Evolutionary conservation across 1,139 yeast species (phyloP), one percentile per base, ranked within the genome.

Genomic region (Suhomyces bribrorum): DNA sequence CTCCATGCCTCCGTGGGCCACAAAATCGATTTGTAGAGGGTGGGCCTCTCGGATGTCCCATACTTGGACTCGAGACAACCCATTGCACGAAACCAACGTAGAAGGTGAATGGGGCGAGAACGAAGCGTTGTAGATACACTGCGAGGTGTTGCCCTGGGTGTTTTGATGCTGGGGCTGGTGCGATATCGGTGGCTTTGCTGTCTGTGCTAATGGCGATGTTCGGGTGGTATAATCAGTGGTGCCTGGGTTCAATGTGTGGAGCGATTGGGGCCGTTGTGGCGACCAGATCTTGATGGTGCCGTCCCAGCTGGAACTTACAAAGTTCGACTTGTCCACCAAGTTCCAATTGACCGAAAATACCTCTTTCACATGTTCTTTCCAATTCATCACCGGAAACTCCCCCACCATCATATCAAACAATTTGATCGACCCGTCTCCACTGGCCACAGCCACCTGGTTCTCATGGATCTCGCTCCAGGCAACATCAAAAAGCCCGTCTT

Each of bases 401-500:
- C 77, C 73, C 26, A 84, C 76, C 2, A 81, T 76, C 29, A 76
- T 69, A 60, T 92, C 98, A 58, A 88, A 92, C 39, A 92, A 61
- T 50, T 89, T 84, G 30, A 92, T 66, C 0, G 88, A 72, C 0
- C 97, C 97, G 61, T 92, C 98, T 2, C 98, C 98, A 48, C 85
- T 81, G 14, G 95, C 94, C 0, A 79, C 81, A 3, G 79, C 76
- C 6, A 86, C 74, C 54, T 90, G 97, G 59, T 88, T 89, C 49
- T 88, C 97, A 58, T 92, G 92, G 11, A 73, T 46, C 59, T 92
- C 97, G 41, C 92, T 85, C 97, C 97, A 92, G 1, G 94, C 77
- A 4, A 86, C 65, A 53, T 87, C 95, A 56, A 87, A 89, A 15
- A 90, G 66, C 5, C 97, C 96, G 61, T 92, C 98, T 59, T 90